Conservation (phyloP, 2,329 filamentous ascomycete species). For the Akanthomyces lecanii region DNA sequence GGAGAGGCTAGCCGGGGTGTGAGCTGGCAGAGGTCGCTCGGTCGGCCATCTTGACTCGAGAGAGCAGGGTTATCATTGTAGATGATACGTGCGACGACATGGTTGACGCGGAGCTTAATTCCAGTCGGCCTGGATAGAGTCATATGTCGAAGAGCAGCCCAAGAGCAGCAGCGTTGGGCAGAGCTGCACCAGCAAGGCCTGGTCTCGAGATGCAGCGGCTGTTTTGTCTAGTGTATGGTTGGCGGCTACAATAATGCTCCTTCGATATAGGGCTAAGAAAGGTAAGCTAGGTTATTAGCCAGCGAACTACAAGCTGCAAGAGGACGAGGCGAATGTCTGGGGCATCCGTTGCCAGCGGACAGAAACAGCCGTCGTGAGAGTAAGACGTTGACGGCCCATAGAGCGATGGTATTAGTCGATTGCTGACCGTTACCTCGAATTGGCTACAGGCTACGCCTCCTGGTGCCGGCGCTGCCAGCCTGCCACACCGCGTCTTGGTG, state of each 20-base stretch:
- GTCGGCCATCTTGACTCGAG: background rate
- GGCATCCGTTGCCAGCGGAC: background rate
- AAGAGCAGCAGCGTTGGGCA: too few relatives aligned
- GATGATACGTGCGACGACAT: background rate
- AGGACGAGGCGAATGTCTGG: slow-evolving; percentile 3
- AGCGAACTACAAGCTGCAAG: slow-evolving; percentile 1
- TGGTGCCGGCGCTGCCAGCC: background rate
- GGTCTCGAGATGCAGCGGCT: too few relatives aligned
- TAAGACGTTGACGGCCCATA: background rate
- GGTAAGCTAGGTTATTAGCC: background rate
- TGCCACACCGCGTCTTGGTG: slow-evolving; percentile 9
- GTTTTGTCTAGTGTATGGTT: background rate
- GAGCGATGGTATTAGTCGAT: background rate
- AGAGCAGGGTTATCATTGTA: background rate
- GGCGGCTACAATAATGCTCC: background rate
- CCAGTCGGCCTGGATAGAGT: background rate
- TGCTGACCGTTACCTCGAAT: background rate
- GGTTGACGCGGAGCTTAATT: background rate
- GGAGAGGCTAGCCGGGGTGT: background rate
- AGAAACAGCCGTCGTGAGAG: background rate
- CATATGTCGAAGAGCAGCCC: background rate
- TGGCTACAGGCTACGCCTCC: background rate
- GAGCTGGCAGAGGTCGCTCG: background rate
- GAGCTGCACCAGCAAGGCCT: too few relatives aligned
- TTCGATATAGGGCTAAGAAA: background rate